These are phyloP conservation scores for Arabidopsis suecica DNA, from an alignment of 345 rosid species.

Conservation along the genomic window DNA sequence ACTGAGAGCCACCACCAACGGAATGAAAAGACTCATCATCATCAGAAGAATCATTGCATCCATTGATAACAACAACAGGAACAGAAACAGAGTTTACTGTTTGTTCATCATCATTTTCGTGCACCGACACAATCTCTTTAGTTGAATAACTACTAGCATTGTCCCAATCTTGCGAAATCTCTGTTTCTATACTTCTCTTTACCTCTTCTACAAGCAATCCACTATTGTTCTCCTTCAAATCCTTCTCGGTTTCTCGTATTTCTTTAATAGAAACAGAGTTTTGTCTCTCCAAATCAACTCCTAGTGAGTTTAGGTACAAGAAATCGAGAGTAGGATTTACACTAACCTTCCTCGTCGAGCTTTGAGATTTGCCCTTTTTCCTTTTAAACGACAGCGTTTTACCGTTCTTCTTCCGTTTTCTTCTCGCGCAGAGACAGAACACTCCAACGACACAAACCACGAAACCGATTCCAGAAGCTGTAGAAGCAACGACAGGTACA, in stretches of 20 bases:
- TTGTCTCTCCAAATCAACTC: slow-evolving; percentile 72
- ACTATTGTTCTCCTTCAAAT: slow-evolving; percentile 5
- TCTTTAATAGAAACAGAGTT: slow-evolving; percentile 36
- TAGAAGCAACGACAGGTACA: slow-evolving; percentile 59
- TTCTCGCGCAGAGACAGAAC: slow-evolving; percentile 58
- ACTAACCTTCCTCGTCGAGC: slow-evolving; percentile 64
- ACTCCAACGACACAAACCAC: slow-evolving; percentile 59
- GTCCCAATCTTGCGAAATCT: slow-evolving; percentile 50
- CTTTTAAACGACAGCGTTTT: slow-evolving; percentile 39
- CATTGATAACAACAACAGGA: slow-evolving; percentile 48
- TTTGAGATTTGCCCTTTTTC: slow-evolving; percentile 56
- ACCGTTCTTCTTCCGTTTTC: slow-evolving; percentile 35
- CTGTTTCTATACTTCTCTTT: slow-evolving; percentile 41
- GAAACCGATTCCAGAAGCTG: slow-evolving; percentile 58
- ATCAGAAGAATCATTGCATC: slow-evolving; percentile 58
- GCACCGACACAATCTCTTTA: slow-evolving; percentile 67
- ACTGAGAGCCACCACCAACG: slow-evolving; percentile 58
- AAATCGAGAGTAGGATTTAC: slow-evolving; percentile 72
- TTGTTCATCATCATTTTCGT: slow-evolving; percentile 53
- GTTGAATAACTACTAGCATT: slow-evolving; percentile 63
- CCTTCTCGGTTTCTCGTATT: slow-evolving; percentile 32
- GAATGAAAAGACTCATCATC: slow-evolving; percentile 94
- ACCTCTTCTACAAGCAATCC: slow-evolving; percentile 45
- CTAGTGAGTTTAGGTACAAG: slow-evolving; percentile 67
- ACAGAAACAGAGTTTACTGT: slow-evolving; percentile 41